Evolutionary conservation across 176 grass and related monocot species (phyloP), one percentile per base, ranked within the genome.

Genomic region (Sorghum bicolor): DNA sequence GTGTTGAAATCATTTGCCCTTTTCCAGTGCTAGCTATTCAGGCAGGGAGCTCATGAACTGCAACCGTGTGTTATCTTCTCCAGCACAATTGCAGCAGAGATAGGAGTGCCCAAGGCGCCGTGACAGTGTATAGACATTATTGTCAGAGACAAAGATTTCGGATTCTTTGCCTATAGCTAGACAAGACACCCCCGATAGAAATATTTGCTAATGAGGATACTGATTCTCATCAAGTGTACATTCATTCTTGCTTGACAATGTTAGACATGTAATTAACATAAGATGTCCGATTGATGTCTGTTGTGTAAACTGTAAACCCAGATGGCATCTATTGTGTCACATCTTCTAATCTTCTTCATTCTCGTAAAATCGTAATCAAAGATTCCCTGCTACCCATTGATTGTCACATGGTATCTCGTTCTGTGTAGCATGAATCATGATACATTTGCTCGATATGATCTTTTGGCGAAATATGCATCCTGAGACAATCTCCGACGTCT

Each of bases 251-350:
- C 60, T 75, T 80, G 30, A 65, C 80, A 62, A 45, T 50, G 8
- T 30, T 70, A 90, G 74, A 36, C 70, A 37, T 78, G 83, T 90
- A 83, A 82, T 61, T 73, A 86, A 67, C 58, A 68, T 79, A 79
- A 90, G 64, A 55, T 39, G 16, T 58, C 79, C 41, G 57, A 22
- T 43, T 29, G 72, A 48, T 83, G 72, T 78, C 45, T 70, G 70
- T 50, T 64, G 13, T 85, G 62, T 70, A 89, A 80, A 62, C 36
- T 37, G 44, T 69, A 80, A 69, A n/a, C 7, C 26, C 28, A 36
- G 15, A 58, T 53, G 33, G 4, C 72, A 72, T 90, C 44, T 26
- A 32, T 65, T 29, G 26, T 60, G 38, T 40, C 38, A 80, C 34
- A 79, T 64, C 66, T 64, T 36, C 60, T 80, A 47, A 34, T 40